Evolutionary conservation across 1,139 yeast genomes (phyloP).

Genomic region (Geotrichum candidum): DNA sequence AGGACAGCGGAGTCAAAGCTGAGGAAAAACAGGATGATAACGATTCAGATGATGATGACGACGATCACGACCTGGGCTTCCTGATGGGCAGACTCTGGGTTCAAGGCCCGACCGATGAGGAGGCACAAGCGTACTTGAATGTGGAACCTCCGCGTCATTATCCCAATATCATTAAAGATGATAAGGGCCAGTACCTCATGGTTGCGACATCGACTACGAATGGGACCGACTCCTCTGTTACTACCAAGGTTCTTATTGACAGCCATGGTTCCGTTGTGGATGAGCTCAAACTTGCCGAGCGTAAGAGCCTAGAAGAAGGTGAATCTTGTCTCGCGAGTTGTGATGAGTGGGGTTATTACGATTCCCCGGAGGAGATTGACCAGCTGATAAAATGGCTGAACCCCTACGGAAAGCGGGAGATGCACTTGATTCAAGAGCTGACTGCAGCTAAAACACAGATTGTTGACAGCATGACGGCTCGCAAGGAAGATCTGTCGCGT

Average conservation of each 20-base stretch:
- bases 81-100: constrained; percentile 88
- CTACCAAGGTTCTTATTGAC: constrained; percentile 23
- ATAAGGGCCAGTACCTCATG: constrained; percentile 30
- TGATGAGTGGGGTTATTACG: constrained; percentile 66
- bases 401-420: constrained; percentile 73
- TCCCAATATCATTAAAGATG: constrained; percentile 16
- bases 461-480: constrained; percentile 50
- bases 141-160: constrained; percentile 22
- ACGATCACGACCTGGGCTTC: constrained; percentile 45
- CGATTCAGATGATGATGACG: constrained; percentile 30
- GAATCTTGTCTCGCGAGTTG: constrained; percentile 50
- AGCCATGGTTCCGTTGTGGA: constrained; percentile 24
- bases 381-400: constrained; percentile 61
- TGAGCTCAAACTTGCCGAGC: constrained; percentile 36
- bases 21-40: constrained; percentile 27
- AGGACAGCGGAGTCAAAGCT: constrained; percentile 10
- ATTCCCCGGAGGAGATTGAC: constrained; percentile 53
- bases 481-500: constrained; percentile 42
- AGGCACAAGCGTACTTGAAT: constrained; percentile 43
- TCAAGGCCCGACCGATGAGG: constrained; percentile 81
- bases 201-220: constrained; percentile 34
- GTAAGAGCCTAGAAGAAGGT: constrained; percentile 64
- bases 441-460: constrained; percentile 45
- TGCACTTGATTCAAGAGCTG: constrained; percentile 59
- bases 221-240: constrained; percentile 24